Percentiles rank a stretch among this genome's conserved stretches.
Conservation (phyloP, 1,284 basidiomycete genomes). For the Stygiomarasmius scandens region DNA sequence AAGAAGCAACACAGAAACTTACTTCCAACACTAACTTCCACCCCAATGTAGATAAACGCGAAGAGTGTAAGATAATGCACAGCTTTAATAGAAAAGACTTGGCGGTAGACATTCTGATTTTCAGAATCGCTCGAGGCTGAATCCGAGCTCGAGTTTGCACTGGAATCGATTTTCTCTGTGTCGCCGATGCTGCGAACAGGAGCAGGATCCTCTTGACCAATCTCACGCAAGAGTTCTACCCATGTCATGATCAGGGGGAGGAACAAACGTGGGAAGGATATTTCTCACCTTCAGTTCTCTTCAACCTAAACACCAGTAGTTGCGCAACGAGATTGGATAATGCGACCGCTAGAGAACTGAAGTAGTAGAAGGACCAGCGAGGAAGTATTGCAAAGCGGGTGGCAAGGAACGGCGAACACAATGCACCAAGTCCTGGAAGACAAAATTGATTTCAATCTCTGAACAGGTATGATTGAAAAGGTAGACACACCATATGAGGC, state of each 20-base stretch:
- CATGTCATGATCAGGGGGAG: neutral
- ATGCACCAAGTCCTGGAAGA: conserved; percentile 56
- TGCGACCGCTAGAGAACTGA: conserved; percentile 60
- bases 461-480: neutral
- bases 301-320: conserved; percentile 53
- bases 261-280: neutral
- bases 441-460: neutral
- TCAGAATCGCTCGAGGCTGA: neutral
- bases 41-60: conserved; percentile 57
- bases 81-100: conserved; percentile 48
- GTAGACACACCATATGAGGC: conserved; percentile 15
- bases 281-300: conserved; percentile 53
- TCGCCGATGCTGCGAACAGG: too few relatives aligned
- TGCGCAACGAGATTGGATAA: conserved; percentile 46
- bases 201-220: too few relatives aligned
- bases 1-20: conserved; percentile 1
- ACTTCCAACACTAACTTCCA: conserved; percentile 51
- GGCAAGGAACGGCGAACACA: conserved; percentile 60
- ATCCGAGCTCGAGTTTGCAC: too few relatives aligned
- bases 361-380: conserved; percentile 68
- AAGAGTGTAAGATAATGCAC: conserved; percentile 59
- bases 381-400: conserved; percentile 59
- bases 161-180: conserved; percentile 23
- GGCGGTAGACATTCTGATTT: conserved; percentile 43
- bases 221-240: conserved; percentile 28